These are phyloP conservation scores for Avena atlantica DNA, from an alignment of 176 grass and related monocot genomes.

Conservation along the genomic window DNA sequence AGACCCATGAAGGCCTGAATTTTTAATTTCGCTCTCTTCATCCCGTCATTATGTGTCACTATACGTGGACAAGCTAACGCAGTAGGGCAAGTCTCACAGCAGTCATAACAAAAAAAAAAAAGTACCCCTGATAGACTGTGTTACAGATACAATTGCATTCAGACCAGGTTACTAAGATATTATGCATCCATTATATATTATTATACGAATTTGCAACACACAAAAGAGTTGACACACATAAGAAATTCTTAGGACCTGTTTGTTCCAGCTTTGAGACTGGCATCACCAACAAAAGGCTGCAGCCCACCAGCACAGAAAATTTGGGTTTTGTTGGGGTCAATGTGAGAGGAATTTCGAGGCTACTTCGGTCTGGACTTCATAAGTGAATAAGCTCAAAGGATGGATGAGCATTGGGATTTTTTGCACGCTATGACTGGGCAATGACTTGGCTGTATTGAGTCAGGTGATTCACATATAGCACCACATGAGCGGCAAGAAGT, in stretches of 20 bases:
- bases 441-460: background rate
- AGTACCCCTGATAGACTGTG: background rate
- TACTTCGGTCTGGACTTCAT: constrained; percentile 10
- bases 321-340: background rate
- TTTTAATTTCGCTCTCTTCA: background rate
- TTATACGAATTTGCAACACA: background rate
- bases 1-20: constrained; percentile 19
- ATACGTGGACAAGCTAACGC: background rate
- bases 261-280: background rate
- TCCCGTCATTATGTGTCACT: background rate
- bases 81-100: background rate
- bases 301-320: constrained; percentile 6
- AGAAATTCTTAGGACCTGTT: background rate
- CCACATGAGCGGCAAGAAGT: background rate
- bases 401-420: background rate
- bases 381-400: constrained; percentile 11
- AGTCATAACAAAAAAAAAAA: background rate
- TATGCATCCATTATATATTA: background rate
- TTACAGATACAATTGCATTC: background rate
- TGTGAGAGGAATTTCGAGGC: background rate
- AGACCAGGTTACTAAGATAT: background rate
- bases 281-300: background rate
- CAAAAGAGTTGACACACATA: background rate
- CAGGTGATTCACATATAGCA: background rate
- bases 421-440: constrained; percentile 14